Conservation (phyloP, 2,329 filamentous ascomycete species). For the Zasmidium cellare region DNA sequence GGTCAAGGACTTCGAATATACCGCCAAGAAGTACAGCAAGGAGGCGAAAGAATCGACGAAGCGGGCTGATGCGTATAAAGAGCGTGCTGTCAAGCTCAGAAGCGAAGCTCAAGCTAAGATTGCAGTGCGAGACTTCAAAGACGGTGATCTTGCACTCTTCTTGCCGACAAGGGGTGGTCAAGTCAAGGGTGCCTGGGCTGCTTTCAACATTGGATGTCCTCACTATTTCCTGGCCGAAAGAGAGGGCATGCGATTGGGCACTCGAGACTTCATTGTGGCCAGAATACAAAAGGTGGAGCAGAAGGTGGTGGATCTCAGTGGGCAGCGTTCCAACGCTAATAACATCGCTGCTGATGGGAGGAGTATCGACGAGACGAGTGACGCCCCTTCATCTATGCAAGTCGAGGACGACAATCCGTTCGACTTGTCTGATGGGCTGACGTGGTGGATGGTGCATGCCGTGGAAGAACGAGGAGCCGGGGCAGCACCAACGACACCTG, state of each 20-base stretch:
- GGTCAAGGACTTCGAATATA: constrained; percentile 88
- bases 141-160: constrained; percentile 92
- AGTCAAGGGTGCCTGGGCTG: constrained; percentile 91
- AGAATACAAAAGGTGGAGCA: constrained; percentile 90
- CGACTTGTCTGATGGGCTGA: constrained; percentile 87
- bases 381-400: constrained; percentile 46
- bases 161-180: constrained; percentile 85
- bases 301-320: constrained; percentile 83
- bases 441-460: constrained; percentile 96
- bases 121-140: constrained; percentile 92
- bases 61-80: constrained; percentile 62
- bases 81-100: constrained; percentile 77
- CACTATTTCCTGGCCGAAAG: constrained; percentile 96
- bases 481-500: constrained; percentile 83
- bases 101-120: constrained; percentile 94
- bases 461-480: constrained; percentile 76
- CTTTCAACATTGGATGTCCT: constrained; percentile 95
- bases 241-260: constrained; percentile 79
- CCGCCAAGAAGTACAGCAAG: constrained; percentile 89
- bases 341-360: constrained; percentile 34
- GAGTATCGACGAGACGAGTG: constrained; percentile 54
- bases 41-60: constrained; percentile 65
- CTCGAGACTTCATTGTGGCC: constrained; percentile 93
- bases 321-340: constrained; percentile 48
- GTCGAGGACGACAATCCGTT: constrained; percentile 94